Evolutionary conservation across 768 basidiomycete species (phyloP), one percentile per base, ranked within the genome.

Genomic region (Podaxis sp.): DNA sequence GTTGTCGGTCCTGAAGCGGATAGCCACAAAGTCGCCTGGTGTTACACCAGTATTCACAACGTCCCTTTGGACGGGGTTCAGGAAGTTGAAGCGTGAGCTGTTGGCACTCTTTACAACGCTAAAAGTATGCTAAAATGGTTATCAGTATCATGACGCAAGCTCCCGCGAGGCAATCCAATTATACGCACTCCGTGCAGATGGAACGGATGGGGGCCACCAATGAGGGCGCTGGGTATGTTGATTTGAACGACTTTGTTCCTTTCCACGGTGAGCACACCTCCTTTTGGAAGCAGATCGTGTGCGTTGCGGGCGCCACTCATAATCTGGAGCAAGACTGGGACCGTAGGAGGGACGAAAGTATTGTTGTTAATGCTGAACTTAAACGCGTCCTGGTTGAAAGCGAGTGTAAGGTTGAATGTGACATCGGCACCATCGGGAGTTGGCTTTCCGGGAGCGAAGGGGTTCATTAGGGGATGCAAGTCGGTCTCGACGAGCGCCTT

Each of bases 1-100:
- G 71, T 90, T 90, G 68, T 90, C 82, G 2, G 87, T 87, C 28
- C 74, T 68, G 72, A 87, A 89, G 36, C 87, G 80, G 56, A 90
- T 75, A 4, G 81, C 82, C 28, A 83, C 80, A 69, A 82, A 73
- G 69, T 81, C 71, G 72, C 81, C 66, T 2, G 62, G 71, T 0
- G 24, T 52, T 59, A 70, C 69, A 38, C 75, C 73, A 28, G 81
- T 76, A 56, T 75, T 76, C 49, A 84, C 78, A 1, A 82, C 83
- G 68, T 87, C 85, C 49, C 85, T 73, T 44, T 79, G 73, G 74
- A 81, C 74, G 1, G 87, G 87, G 69, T 87, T 84, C 22, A 65
- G 70, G 52, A 75, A 79, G 68, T 82, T 81, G 61, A 70, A 71
- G 1, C 42, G 59, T 3, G 69, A 66, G 26, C 67, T 74, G 12